A percentile compares a stretch with the other conserved stretches of the same genome.
phyloP scores from a whole-genome alignment of 2,329 filamentous ascomycete genomes.

The Fragosphaeria purpurea region DNA sequence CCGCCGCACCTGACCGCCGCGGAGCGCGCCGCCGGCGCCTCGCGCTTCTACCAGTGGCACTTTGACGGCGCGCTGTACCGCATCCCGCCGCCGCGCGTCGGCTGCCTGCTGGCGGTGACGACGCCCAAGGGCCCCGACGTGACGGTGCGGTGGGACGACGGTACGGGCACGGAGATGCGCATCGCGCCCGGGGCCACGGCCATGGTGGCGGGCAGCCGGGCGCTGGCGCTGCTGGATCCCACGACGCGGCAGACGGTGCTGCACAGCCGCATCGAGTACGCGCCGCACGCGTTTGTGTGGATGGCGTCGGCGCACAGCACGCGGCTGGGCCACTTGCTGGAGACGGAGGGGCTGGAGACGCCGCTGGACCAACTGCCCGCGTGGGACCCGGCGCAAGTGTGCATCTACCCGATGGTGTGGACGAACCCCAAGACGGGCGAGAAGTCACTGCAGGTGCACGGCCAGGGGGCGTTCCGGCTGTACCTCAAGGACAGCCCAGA shows the following conservation, averaged over 20 bases:
- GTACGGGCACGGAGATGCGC: conserved; percentile 23
- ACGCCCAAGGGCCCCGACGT: conserved; percentile 21
- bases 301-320: conserved; percentile 25
- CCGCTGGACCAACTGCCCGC: conserved; percentile 21
- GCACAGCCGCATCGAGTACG: conserved; percentile 25
- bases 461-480: conserved; percentile 24
- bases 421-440: conserved; percentile 23
- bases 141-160: conserved; percentile 23
- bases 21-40: conserved; percentile 23
- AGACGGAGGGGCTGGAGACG: conserved; percentile 17
- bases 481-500: conserved; percentile 22
- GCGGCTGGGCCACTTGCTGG: conserved; percentile 22
- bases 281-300: conserved; percentile 27
- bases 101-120: conserved; percentile 24
- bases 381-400: conserved; percentile 20
- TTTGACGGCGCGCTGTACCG: conserved; percentile 25
- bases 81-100: conserved; percentile 25
- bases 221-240: conserved; percentile 18
- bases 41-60: conserved; percentile 27
- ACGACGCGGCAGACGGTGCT: conserved; percentile 18
- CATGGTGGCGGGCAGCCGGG: conserved; percentile 18
- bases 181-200: conserved; percentile 24
- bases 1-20: conserved; percentile 25
- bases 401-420: conserved; percentile 27
- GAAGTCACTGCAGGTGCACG: conserved; percentile 23